Base-by-base conservation (phyloP, 768 basidiomycete species). In the Mycena epipterygia region DNA sequence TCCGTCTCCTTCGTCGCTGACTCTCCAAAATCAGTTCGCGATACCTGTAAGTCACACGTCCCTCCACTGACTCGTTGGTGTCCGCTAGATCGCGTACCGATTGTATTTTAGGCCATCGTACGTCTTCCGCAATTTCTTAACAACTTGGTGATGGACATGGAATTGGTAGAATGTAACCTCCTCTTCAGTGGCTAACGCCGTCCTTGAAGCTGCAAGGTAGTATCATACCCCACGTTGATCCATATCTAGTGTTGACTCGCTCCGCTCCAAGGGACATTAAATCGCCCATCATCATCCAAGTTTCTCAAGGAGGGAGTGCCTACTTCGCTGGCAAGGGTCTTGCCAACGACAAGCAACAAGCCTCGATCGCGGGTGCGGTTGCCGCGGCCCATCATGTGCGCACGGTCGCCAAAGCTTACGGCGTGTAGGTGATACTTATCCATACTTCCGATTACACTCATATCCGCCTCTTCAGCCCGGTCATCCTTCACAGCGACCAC, bases 291-390 rank as follows among this genome's bases (percentile, higher is more conserved):
- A 99, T 99, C 83, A 86, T 98, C 77, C 98, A 99, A 80, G 92
- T 97, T 72, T 99, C 98, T 64, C 97, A 99, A 81, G 98, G 98
- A 66, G 98, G 98, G 77, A 89, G 90, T 71, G 97, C 97, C 60
- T 98, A 93, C 88, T 98, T 94, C 79, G 95, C 95, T 51, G 98
- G 98, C 71, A 99, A 99, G 83, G 97, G 97, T 32, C 89, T 99
- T 67, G 84, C 93, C 76, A 99, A 99, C 81, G 95, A 93, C 81
- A 92, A 96, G 76, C 98, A 99, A 78, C 91, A 98, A 82, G 98
- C 95, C 7, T 98, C 97, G 49, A 93, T 96, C 78, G 81, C 88
- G n/a, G 98, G 98, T 79, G 95, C 98, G 71, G 81, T 93, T 77
- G 94, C 96, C 61, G 96, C 96, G 63, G 98, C 97, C 30, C 90